Evolutionary conservation across 768 basidiomycete species (phyloP), one percentile per base, ranked within the genome.

Genomic region (Mycena rosella): DNA sequence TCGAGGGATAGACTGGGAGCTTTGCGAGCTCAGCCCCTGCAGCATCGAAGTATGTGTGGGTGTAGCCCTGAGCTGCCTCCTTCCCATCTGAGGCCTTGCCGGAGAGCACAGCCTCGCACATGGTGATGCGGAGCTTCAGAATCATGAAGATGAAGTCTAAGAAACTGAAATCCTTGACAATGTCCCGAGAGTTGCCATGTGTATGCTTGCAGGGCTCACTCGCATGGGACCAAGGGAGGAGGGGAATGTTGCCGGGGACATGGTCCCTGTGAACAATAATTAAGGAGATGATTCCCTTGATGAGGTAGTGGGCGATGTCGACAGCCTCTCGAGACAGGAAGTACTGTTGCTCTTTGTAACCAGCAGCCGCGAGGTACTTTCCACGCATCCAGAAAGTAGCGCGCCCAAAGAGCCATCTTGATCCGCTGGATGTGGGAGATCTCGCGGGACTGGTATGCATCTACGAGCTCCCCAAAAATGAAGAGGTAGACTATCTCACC

Each of bases 401-500:
- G 66, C 2, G 77, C 73, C 10, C 79, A 73, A 1, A 82, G 65
- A 5, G 73, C 77, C 61, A 82, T 73, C 34, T 74, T 62, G 22
- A 78, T 52, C 1, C 77, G 75, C 7, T 74, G 72, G 14, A 18
- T 8, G 56, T 78, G 76, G 2, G 51, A 15, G 11, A 82, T 73
- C 10, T 48, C 24, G 0, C 77, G 75, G 56, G 75, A 82, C 56
- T 83, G 83, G 52, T 77, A 82, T 1, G 81, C 79, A 68, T 84
- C 81, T 17, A 78, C 53, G 1, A 82, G 69, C 52, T 84, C 79
- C 5, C 80, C 81, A 42, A 80, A 75, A n/a, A 84, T 67, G 60
- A 84, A 85, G 0, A 84, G 75, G 62, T 80, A 85, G 2, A 80
- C 73, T n/a, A 75, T 72, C 0, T 70, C n/a, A 0, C 78, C 81